Conservation (phyloP, 768 basidiomycete species). For the Strobilomyces dryophilus region DNA sequence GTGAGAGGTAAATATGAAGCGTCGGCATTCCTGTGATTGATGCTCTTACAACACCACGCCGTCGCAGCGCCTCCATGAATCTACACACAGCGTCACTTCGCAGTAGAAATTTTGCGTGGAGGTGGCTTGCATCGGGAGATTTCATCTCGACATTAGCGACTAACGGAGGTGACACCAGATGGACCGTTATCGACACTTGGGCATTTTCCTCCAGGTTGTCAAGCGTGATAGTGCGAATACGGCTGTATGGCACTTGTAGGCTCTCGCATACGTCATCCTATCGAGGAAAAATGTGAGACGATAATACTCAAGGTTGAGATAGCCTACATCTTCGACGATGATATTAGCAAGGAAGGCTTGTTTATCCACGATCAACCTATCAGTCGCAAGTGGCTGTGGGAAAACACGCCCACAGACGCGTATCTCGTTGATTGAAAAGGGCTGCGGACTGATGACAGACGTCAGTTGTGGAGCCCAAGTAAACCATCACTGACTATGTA, state of each 20-base stretch:
- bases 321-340: constrained; percentile 20
- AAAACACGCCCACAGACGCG: constrained; percentile 32
- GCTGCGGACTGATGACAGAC: constrained; percentile 48
- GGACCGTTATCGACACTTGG: constrained; percentile 25
- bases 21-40: neutral
- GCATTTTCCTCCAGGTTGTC: constrained; percentile 20
- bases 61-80: constrained; percentile 40
- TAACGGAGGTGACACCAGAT: constrained; percentile 36
- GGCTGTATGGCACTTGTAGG: constrained; percentile 41
- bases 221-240: constrained; percentile 25
- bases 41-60: constrained; percentile 44
- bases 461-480: constrained; percentile 1
- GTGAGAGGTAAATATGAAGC: constrained; percentile 1
- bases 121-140: constrained; percentile 13
- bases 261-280: constrained; percentile 52
- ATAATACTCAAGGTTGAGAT: neutral
- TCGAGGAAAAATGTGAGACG: constrained; percentile 5
- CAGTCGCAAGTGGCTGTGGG: constrained; percentile 35
- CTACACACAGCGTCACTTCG: constrained; percentile 29
- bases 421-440: constrained; percentile 45
- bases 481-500: constrained; percentile 40
- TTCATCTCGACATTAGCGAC: constrained; percentile 31
- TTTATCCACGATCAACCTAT: constrained; percentile 51
- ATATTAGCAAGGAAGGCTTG: constrained; percentile 50
- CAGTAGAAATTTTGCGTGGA: constrained; percentile 38